phyloP scores from a whole-genome alignment of 305 asterid species.

The Fraxinus ornus region DNA sequence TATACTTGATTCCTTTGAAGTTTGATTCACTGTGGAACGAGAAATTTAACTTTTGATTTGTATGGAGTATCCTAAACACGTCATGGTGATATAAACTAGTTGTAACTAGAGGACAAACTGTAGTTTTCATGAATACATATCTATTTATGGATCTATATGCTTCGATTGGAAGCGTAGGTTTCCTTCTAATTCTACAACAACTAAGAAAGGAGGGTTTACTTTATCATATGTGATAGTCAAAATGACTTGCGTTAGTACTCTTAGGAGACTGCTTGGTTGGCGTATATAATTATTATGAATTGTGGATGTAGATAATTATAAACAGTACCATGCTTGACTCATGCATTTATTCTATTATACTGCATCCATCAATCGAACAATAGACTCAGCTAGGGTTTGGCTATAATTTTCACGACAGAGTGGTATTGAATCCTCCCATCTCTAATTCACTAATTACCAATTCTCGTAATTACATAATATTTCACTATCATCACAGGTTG shows the following conservation, averaged over 20 bases:
- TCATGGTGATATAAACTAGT: neutral
- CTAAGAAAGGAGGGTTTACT: neutral
- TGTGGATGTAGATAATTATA: neutral
- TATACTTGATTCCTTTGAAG: constrained; percentile 77
- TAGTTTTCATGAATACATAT: neutral
- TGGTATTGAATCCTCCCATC: neutral
- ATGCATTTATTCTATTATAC: neutral
- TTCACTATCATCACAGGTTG: neutral
- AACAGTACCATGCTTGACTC: neutral
- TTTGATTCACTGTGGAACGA: constrained; percentile 31
- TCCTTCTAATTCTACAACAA: neutral
- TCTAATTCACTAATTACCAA: neutral
- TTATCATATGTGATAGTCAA: neutral
- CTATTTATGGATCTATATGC: neutral
- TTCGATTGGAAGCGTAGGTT: neutral
- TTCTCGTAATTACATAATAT: neutral
- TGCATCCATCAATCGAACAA: neutral
- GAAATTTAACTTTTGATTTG: constrained; percentile 13
- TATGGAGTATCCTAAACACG: neutral
- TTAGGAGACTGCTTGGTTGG: neutral
- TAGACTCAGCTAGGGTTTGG: neutral
- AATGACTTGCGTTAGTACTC: neutral
- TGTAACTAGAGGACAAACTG: neutral
- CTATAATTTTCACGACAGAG: neutral
- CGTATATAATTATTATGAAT: neutral